Conservation (phyloP, 139 green algal species). For the Dunaliella primolecta region DNA sequence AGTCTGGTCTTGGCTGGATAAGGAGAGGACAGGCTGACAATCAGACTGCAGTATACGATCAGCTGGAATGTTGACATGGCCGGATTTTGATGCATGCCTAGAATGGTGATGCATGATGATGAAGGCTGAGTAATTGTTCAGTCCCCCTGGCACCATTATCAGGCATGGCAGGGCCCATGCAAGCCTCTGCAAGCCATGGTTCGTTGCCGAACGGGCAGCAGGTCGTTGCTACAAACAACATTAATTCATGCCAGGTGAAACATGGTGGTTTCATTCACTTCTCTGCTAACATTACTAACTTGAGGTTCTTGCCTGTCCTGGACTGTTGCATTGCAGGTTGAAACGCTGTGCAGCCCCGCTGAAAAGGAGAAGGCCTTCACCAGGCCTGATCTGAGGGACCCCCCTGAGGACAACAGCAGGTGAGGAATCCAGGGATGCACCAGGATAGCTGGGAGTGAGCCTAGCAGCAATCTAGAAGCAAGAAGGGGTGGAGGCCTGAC, state of each 20-base stretch:
- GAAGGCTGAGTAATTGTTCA: too few species aligned
- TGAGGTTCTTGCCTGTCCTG: too few species aligned
- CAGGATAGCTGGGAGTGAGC: background rate
- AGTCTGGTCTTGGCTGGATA: too few species aligned
- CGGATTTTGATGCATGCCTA: too few species aligned
- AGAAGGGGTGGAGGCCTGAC: background rate
- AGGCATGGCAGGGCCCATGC: background rate
- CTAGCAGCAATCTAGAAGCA: background rate
- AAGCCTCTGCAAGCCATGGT: background rate
- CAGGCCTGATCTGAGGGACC: background rate
- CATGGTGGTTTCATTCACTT: too few species aligned
- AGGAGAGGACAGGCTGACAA: too few species aligned
- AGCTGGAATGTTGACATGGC: too few species aligned
- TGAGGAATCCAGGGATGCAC: background rate
- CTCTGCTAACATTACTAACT: too few species aligned
- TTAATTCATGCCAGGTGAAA: background rate
- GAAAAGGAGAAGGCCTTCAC: background rate
- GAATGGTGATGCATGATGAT: too few species aligned
- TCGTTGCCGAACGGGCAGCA: too few species aligned
- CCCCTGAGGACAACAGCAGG: background rate
- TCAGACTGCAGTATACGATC: too few species aligned
- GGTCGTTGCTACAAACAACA: background rate
- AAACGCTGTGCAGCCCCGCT: background rate
- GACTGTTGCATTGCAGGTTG: background rate
- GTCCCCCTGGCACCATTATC: background rate